Conservation (phyloP, 441 rosid genomes). For the Erysimum pusillum region DNA sequence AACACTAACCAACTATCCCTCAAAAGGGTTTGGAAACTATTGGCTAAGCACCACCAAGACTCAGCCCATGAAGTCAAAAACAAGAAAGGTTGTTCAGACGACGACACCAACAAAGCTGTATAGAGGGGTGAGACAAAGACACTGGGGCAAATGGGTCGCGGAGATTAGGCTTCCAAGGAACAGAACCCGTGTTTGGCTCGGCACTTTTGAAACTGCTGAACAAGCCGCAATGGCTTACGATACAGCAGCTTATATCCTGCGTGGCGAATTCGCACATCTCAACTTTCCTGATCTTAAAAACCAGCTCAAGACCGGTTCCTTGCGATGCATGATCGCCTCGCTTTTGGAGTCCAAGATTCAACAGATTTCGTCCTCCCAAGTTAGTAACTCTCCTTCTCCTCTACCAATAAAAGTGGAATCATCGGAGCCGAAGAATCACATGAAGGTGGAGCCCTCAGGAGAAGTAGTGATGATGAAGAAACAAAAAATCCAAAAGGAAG, state of each 20-base stretch:
- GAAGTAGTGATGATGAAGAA: constrained; percentile 45
- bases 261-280: constrained; percentile 84
- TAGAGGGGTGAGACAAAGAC: constrained; percentile 90
- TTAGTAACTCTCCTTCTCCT: constrained; percentile 38
- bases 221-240: constrained; percentile 89
- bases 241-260: constrained; percentile 77
- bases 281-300: constrained; percentile 72
- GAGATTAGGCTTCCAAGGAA: constrained; percentile 87
- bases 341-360: constrained; percentile 86
- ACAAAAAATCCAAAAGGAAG: constrained; percentile 47
- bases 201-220: constrained; percentile 85
- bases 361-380: constrained; percentile 55
- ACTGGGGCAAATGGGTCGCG: constrained; percentile 96
- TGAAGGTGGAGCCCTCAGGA: constrained; percentile 44
- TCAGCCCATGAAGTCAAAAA: constrained; percentile 69
- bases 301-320: constrained; percentile 61
- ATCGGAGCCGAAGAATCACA: constrained; percentile 15
- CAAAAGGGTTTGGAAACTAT: constrained; percentile 57
- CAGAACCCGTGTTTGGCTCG: constrained; percentile 87
- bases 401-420: constrained; percentile 30
- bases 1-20: constrained; percentile 44
- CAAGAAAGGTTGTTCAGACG: constrained; percentile 48
- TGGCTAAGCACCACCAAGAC: constrained; percentile 71
- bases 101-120: constrained; percentile 67
- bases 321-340: constrained; percentile 67